Base-by-base conservation (phyloP, 2,329 filamentous ascomycete genomes). In the Hortaea sp. region DNA sequence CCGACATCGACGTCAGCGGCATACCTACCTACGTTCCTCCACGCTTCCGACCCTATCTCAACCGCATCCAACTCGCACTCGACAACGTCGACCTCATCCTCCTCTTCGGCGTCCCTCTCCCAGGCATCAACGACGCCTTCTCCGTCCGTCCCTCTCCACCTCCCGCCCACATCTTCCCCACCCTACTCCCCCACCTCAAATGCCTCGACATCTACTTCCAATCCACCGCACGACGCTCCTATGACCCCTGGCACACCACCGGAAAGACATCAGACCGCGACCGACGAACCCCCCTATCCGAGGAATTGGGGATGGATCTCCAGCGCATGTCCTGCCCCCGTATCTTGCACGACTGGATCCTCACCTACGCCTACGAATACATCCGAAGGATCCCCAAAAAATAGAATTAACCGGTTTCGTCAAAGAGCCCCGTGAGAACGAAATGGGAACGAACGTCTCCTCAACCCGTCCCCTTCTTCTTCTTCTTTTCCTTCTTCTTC, bases 391-490 rank as follows among this genome's bases (percentile, higher is more conserved):
- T 47, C 10, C 44, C n/a, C n/a, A n/a, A 11, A 41, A 20, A 7
- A 13, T 49, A 1, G 9, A 37, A 20, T n/a, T 43, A 10, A 46
- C 28, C 5, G 47, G 47, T 4, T 41, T 39, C 32, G 30, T 46
- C 12, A 45, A 45, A 39, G 37, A 29, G 9, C 2, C 12, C 12
- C 6, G 35, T 30, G 6, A 46, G 28, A 29, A 39, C 39, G 40
- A 42, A 46, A 37, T 49, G 48, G 48, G 43, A 49, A 28, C 12
- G 43, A 49, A 28, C 12, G 7, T 3, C 27, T 49, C 11, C 29
- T 45, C 5, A 28, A 32, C 20, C 20, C 20, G 20, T 2, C 20
- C 20, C 20, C 2, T 2, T 20, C 20, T 4, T 20, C 20, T 2
- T 20, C 20, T 20, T 20, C 20, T 20, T 20, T 20, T 4, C 4